Evolutionary conservation across 2,329 filamentous ascomycete genomes (phyloP).

Genomic region (Trichothecium roseum): DNA sequence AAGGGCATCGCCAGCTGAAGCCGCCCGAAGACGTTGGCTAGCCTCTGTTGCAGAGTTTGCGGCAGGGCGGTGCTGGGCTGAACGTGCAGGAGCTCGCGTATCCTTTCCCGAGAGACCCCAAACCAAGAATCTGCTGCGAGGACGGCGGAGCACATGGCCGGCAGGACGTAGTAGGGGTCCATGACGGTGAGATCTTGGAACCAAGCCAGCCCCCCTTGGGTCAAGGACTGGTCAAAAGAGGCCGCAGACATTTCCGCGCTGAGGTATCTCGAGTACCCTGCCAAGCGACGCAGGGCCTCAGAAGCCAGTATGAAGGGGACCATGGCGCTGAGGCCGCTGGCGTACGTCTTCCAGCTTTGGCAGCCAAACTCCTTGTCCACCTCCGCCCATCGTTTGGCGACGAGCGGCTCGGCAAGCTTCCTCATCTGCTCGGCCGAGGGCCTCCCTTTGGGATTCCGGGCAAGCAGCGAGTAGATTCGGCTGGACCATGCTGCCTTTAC

Average conservation of each 20-base stretch:
- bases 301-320: constrained; percentile 40
- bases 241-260: constrained; percentile 15
- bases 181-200: constrained; percentile 41
- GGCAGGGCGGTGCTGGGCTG: neutral
- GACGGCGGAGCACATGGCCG: constrained; percentile 22
- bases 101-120: constrained; percentile 13
- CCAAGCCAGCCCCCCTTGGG: constrained; percentile 42
- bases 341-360: constrained; percentile 35
- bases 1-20: constrained; percentile 20
- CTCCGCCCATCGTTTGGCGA: too few species aligned
- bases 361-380: constrained; percentile 26
- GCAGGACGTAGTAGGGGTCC: constrained; percentile 41
- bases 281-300: constrained; percentile 38
- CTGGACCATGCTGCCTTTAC: constrained; percentile 19
- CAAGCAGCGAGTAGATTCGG: neutral
- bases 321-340: constrained; percentile 24
- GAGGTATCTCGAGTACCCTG: constrained; percentile 15
- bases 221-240: constrained; percentile 27
- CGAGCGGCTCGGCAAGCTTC: too few species aligned
- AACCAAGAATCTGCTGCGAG: constrained; percentile 18
- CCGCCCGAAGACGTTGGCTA: constrained; percentile 14
- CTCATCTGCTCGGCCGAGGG: neutral
- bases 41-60: constrained; percentile 11
- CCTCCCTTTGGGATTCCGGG: constrained; percentile 7
- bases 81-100: too few species aligned